These are phyloP conservation scores for Candida ascalaphidarum DNA, from an alignment of 805 yeast genomes.

Conservation along the genomic window DNA sequence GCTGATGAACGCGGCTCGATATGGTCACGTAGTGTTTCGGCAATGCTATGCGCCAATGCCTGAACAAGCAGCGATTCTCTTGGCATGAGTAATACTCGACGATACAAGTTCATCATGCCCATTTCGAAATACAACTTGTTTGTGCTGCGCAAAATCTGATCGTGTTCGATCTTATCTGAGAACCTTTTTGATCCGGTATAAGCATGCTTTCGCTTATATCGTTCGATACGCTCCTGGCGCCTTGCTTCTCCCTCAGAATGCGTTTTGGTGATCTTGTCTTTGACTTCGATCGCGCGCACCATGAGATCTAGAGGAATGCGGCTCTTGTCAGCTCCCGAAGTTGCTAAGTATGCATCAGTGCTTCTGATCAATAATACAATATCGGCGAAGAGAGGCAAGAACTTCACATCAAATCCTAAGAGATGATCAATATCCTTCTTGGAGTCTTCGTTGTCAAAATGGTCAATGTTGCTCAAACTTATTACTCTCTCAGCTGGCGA, in stretches of 20 bases:
- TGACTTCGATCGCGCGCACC: slow-evolving; percentile 29
- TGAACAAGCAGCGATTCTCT: slow-evolving; percentile 39
- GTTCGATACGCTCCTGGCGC: slow-evolving; percentile 13
- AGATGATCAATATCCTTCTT: slow-evolving; percentile 48
- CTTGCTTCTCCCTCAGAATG: slow-evolving; percentile 19
- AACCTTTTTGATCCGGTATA: slow-evolving; percentile 1
- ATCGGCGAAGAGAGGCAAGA: slow-evolving; percentile 50
- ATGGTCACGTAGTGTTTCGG: slow-evolving; percentile 22
- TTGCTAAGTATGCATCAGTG: slow-evolving; percentile 12
- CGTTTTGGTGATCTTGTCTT: slow-evolving; percentile 12
- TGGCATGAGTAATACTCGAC: slow-evolving; percentile 45
- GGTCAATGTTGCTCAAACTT: slow-evolving; percentile 9
- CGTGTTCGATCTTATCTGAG: slow-evolving; percentile 11
- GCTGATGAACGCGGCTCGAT: slow-evolving; percentile 41
- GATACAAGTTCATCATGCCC: slow-evolving; percentile 47
- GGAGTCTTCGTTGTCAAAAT: slow-evolving; percentile 18
- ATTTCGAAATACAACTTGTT: slow-evolving; percentile 45
- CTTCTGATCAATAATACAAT: slow-evolving; percentile 28
- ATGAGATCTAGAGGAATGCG: slow-evolving; percentile 11
- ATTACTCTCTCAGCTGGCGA: slow-evolving; percentile 14
- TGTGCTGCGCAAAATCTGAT: slow-evolving; percentile 33
- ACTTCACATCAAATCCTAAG: slow-evolving; percentile 57
- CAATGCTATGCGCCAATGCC: slow-evolving; percentile 34
- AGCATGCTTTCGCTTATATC: slow-evolving; percentile 8
- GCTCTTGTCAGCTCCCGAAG: slow-evolving; percentile 1